Evolutionary conservation across 129 eudicot species (phyloP).

Genomic region (Ambrosia trifida): DNA sequence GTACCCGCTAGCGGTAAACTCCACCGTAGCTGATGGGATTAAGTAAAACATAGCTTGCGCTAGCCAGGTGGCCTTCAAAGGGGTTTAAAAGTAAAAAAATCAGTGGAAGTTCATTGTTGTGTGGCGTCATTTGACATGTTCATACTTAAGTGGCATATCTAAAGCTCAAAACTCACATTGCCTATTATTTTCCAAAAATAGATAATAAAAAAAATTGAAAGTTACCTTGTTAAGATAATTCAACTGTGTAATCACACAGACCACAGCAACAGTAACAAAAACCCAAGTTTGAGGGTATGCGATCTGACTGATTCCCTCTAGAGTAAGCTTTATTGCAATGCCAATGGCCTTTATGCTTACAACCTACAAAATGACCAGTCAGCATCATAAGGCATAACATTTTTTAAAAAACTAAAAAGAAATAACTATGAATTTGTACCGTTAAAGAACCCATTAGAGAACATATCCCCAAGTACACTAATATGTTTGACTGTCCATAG

Average conservation of each 20-base stretch:
- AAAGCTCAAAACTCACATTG: neutral
- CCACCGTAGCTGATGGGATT: too few species aligned
- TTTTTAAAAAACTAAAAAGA: neutral
- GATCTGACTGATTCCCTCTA: slow-evolving; percentile 77
- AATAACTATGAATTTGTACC: slow-evolving; percentile 33
- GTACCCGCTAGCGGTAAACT: too few species aligned
- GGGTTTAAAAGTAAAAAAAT: too few species aligned
- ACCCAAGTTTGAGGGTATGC: slow-evolving; percentile 83
- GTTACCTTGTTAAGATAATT: slow-evolving; percentile 89
- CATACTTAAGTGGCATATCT: neutral
- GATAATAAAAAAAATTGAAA: neutral
- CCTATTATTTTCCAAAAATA: neutral
- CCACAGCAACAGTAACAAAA: slow-evolving; percentile 63
- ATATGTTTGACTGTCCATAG: slow-evolving; percentile 81
- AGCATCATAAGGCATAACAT: neutral
- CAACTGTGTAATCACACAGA: slow-evolving; percentile 78
- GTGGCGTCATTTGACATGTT: too few species aligned
- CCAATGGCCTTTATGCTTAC: slow-evolving; percentile 89
- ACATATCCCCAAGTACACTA: slow-evolving; percentile 85
- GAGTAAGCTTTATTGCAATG: slow-evolving; percentile 80
- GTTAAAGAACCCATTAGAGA: slow-evolving; percentile 89
- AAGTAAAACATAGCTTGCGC: too few species aligned
- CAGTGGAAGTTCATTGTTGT: too few species aligned
- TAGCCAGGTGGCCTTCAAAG: too few species aligned
- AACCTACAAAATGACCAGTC: slow-evolving; percentile 45